phyloP scores from a whole-genome alignment of 768 basidiomycete species.

The Mycena belliarum region DNA sequence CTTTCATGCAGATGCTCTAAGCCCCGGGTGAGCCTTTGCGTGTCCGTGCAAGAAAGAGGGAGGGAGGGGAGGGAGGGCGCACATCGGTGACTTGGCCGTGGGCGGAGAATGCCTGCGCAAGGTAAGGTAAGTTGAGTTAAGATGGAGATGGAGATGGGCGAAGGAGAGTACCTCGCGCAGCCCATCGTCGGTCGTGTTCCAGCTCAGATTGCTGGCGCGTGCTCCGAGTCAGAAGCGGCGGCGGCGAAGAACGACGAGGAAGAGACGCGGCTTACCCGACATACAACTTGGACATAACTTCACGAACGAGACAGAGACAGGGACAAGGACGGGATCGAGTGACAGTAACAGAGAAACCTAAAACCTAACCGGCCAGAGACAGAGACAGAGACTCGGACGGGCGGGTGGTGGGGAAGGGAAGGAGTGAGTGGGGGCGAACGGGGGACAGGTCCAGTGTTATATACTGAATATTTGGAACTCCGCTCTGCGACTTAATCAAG shows the following conservation, averaged over 20 bases:
- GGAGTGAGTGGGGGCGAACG: background rate
- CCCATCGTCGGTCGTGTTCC: slow-evolving; percentile 92
- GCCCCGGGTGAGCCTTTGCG: no score
- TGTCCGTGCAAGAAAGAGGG: background rate
- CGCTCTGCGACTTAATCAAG: background rate
- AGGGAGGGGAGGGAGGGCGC: slow-evolving; percentile 21
- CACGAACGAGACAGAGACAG: background rate
- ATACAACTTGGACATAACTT: slow-evolving; percentile 18
- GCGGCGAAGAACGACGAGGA: background rate
- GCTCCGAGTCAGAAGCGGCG: background rate
- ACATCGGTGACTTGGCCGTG: slow-evolving; percentile 86
- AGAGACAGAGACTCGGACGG: slow-evolving; percentile 1
- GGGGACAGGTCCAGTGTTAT: background rate
- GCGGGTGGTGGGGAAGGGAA: slow-evolving; percentile 1
- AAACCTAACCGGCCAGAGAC: slow-evolving; percentile 1
- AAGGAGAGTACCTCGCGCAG: slow-evolving; percentile 57
- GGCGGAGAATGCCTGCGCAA: slow-evolving; percentile 69
- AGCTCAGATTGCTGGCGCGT: slow-evolving; percentile 84
- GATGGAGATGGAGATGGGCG: slow-evolving; percentile 20
- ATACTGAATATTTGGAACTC: slow-evolving; percentile 8
- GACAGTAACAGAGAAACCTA: no score
- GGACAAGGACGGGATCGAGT: background rate
- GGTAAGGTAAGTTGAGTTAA: slow-evolving; percentile 20
- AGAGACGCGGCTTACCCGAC: slow-evolving; percentile 15
- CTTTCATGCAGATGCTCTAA: background rate